Evolutionary conservation across 2,329 filamentous ascomycete genomes (phyloP), one percentile per base, ranked within the genome.

Genomic region (Fusarium palustre): DNA sequence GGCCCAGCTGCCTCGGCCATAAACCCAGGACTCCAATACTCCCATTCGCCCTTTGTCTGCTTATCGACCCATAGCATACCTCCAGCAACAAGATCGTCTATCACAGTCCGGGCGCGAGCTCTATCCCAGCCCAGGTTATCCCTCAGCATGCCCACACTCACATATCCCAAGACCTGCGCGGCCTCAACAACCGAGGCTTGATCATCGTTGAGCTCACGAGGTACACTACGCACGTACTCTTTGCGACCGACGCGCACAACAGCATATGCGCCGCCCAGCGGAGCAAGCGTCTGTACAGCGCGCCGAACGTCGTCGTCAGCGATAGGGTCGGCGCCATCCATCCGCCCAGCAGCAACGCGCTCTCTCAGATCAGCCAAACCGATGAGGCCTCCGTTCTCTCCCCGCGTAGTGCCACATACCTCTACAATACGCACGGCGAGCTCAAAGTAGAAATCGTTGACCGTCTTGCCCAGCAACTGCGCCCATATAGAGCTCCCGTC

Each of bases 361-460:
- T 94, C 91, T 59, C 89, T 85, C 73, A 97, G 90, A 79, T 98
- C 95, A 45, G 87, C 84, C 20, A 98, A 87, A 13, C 92, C 92
- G 55, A 99, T 93, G 74, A 99, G 83, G 0, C 96, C 96, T 9
- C 96, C 96, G 78, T 99, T 99, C 81, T 97, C 95, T 6, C 88
- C 88, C 54, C 96, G 86, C 45, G 94, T 97, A 54, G 91, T 89
- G 8, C 93, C 86, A 77, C 96, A 99, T 10, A 97, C 89, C 79
- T 98, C 95, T 8, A 99, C 96, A 1, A 98, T 92, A 50, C 93
- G 87, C n/a, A 98, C 95, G 2, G 94, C 96, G 46, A 99, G 88
- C 83, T 97, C 95, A 79, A 98, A 98, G 82, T 98, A 99, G 78
- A 99, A 99, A 79, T 99, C 96, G 78, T 97, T 97, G 72, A 99